phyloP scores from a whole-genome alignment of 441 rosid species.

The Codiaeum variegatum region DNA sequence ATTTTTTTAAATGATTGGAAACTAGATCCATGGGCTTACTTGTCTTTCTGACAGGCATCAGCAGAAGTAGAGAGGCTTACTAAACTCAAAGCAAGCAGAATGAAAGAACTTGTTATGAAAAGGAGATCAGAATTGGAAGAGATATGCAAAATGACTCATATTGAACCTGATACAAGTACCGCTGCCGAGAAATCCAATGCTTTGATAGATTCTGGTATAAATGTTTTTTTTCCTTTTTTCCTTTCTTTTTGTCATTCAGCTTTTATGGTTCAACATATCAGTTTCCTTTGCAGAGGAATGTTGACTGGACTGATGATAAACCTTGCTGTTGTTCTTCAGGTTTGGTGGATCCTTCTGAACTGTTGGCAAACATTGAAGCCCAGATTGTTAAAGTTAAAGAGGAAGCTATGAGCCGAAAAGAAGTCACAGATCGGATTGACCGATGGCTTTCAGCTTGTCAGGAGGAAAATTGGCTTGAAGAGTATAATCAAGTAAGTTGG shows the following conservation, averaged over 20 bases:
- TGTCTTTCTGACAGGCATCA: constrained; percentile 47
- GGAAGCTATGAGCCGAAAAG: constrained; percentile 77
- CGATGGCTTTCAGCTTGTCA: constrained; percentile 87
- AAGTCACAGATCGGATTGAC: constrained; percentile 81
- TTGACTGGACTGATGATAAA: neutral
- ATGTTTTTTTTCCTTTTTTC: neutral
- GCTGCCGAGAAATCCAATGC: constrained; percentile 54
- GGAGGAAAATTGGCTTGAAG: constrained; percentile 96
- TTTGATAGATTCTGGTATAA: constrained; percentile 72
- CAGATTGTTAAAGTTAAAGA: constrained; percentile 70
- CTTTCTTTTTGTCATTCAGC: neutral
- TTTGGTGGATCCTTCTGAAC: constrained; percentile 54
- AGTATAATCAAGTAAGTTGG: constrained; percentile 61
- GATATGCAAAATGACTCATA: constrained; percentile 69
- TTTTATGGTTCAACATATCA: neutral
- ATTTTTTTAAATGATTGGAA: constrained; percentile 7
- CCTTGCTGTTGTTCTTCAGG: constrained; percentile 37
- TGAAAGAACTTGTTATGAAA: constrained; percentile 85
- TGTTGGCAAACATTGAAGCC: constrained; percentile 62
- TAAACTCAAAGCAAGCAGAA: constrained; percentile 71
- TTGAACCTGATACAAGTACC: constrained; percentile 54
- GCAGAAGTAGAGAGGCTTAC: constrained; percentile 73
- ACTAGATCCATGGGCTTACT: constrained; percentile 13
- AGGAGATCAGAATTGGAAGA: constrained; percentile 77
- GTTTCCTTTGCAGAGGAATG: constrained; percentile 11